Base-by-base conservation (phyloP, 1,139 yeast species). In the Suhomyces maxii region DNA sequence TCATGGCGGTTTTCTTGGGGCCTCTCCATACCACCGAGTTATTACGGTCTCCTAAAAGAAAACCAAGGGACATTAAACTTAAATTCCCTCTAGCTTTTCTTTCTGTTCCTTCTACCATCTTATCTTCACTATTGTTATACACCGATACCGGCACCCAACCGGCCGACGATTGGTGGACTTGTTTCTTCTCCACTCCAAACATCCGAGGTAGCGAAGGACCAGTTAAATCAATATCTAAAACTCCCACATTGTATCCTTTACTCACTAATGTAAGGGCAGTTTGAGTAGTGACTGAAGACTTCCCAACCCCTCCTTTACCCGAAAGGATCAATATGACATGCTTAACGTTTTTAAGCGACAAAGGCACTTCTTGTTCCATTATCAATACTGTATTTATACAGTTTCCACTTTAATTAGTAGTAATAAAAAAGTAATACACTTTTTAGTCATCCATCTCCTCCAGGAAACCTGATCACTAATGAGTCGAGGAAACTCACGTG, bases 21-120 rank as follows among this genome's bases (percentile, higher is more conserved):
- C 99, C 99, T 59, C 98, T 76, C 99, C 99, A 95, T 8, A 93
- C 97, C 31, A 95, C 95, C 18, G 96, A 84, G 57, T 86, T 88
- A 26, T 95, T 96, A 48, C 98, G 69, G 60, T 88, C 84, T 13
- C 86, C 85, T 8, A 93, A 66, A 39, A 95, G 65, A 59, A 95
- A 93, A 3, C 99, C 99, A n/a, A 95, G 69, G 6, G 97, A 89
- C 87, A 93, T 90, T 40, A 91, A 76, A 37, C 82, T 67, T 9
- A 85, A 60, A 39, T 63, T 65, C 3, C 79, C 79, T 26, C 67
- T 45, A 31, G 45, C 39, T 43, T 71, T 48, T 55, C 65, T 46
- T 43, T 71, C 48, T 55, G 65, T 45, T 18, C 51, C 52, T n/a
- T 42, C 38, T 3, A 23, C 38, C 7, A 28, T 37, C 10, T 34